These are phyloP conservation scores for Fragaria nilgerrensis DNA, from an alignment of 306 rosid species.

Conservation along the genomic window DNA sequence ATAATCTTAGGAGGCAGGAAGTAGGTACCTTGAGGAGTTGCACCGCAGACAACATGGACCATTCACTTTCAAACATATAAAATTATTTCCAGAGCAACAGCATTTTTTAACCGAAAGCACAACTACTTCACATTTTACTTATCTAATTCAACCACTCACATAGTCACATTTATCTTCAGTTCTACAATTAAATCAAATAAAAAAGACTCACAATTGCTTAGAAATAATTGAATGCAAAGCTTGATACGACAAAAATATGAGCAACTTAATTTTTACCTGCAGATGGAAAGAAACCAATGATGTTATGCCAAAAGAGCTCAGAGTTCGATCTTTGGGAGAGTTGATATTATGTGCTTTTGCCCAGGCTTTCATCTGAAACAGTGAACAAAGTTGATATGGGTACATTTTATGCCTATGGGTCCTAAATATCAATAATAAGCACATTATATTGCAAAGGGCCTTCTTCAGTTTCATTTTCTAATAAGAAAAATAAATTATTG, in stretches of 20 bases:
- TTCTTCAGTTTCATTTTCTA: neutral
- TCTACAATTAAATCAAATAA: neutral
- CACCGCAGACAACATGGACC: neutral
- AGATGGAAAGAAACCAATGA: constrained; percentile 9
- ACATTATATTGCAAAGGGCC: neutral
- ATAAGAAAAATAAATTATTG: neutral
- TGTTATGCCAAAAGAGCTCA: constrained; percentile 17
- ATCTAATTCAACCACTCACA: neutral
- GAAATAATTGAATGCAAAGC: neutral
- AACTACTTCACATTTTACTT: neutral
- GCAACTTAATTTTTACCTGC: constrained; percentile 5
- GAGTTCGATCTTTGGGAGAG: constrained; percentile 15
- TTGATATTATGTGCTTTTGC: constrained; percentile 16
- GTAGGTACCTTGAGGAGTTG: neutral
- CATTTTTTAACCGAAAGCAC: neutral
- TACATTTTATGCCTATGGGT: neutral
- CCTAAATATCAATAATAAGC: neutral
- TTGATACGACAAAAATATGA: neutral
- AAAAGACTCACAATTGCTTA: neutral
- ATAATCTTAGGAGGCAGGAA: neutral
- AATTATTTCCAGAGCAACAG: neutral
- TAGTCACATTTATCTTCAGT: neutral
- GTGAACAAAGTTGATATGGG: neutral
- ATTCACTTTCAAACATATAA: neutral
- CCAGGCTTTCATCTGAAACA: constrained; percentile 22